Evolutionary conservation across 1,284 basidiomycete species (phyloP), one percentile per base, ranked within the genome.

Genomic region (Phellinidium pouzarii): DNA sequence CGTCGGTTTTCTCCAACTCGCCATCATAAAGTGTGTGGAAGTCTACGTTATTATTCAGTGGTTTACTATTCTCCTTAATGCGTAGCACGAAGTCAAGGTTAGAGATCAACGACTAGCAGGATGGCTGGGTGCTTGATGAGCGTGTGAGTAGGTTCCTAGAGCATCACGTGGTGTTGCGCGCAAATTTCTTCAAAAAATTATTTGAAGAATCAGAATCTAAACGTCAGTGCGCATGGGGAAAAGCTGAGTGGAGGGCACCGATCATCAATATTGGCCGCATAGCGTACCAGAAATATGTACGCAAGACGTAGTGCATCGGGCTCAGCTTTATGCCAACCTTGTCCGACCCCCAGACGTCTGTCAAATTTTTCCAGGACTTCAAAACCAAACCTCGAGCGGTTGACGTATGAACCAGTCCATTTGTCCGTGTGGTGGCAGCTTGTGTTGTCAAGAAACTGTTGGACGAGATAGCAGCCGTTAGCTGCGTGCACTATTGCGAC

Each of bases 351-450:
- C 77, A 76, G 8, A 78, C 75, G 17, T 71, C 68, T 7, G 63
- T 62, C n/a, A 20, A 77, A 56, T 4, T 65, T 76, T 29, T 78
- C 71, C 19, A 80, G 61, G 9, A 76, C 71, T 59, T 79, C 75
- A 3, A 81, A 66, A 0, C 68, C 69, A 62, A 86, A 84, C 4
- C 77, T 65, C 6, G 69, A 58, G 23, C 82, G 73, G 62, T 82
- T 82, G 61, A 78, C 74, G 44, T 75, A 51, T 25, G 71, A 74
- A 1, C 81, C 81, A 9, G 81, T 82, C 72, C 78, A 86, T 46
- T 72, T 57, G 61, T 84, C 83, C 2, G 76, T 78, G 27, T 82
- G 76, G 34, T 74, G 61, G 66, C 84, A 84, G 37, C 73, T 66
- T 17, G 56, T 68, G 53, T 62, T 65, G 59, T 81, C 76, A 9